Percentiles rank a stretch among this genome's conserved stretches.
Conservation (phyloP, 1,139 yeast genomes). For the Eremothecium coryli region DNA sequence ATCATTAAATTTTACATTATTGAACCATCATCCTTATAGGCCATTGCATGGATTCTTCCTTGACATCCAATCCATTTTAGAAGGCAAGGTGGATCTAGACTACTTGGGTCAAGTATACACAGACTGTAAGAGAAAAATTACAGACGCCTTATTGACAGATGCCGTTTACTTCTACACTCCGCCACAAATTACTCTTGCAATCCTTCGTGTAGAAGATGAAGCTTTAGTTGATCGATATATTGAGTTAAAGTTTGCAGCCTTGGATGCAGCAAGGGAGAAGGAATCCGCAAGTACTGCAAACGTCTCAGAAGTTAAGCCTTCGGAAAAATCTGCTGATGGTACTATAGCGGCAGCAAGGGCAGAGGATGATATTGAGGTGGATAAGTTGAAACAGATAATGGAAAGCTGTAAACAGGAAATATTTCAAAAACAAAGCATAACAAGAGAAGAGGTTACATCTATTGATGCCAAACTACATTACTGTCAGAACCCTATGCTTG, state of each 20-base stretch:
- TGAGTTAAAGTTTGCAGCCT: constrained; percentile 40
- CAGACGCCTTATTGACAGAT: constrained; percentile 63
- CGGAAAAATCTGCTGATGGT: constrained; percentile 4
- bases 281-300: constrained; percentile 16
- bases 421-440: constrained; percentile 37
- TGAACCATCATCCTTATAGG: constrained; percentile 80
- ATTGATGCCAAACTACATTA: constrained; percentile 58
- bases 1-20: constrained; percentile 65
- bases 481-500: constrained; percentile 48
- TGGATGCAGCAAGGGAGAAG: constrained; percentile 17
- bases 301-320: constrained; percentile 4
- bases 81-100: constrained; percentile 30
- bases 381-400: constrained; percentile 38
- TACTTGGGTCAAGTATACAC: constrained; percentile 49
- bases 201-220: constrained; percentile 58
- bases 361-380: constrained; percentile 16
- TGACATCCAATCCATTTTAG: constrained; percentile 66
- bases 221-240: constrained; percentile 60
- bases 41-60: constrained; percentile 88
- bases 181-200: constrained; percentile 90
- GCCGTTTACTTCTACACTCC: constrained; percentile 75
- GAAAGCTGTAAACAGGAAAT: constrained; percentile 43
- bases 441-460: constrained; percentile 51
- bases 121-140: constrained; percentile 53
- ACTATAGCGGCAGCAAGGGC: constrained; percentile 8